phyloP scores from a whole-genome alignment of 768 basidiomycete species.

The Aureoboletus auriporus region DNA sequence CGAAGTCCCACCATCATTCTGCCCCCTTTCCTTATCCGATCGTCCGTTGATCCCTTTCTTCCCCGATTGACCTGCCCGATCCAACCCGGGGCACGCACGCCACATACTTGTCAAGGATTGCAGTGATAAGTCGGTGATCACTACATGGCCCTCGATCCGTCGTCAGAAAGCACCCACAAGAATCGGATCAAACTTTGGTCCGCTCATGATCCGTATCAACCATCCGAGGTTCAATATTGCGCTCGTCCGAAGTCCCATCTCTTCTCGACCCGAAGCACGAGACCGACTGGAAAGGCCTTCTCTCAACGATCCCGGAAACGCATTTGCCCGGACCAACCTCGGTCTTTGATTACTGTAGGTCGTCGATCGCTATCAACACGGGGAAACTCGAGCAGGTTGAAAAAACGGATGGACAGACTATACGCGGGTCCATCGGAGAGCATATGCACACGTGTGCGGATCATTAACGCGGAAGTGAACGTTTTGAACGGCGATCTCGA shows the following conservation, averaged over 20 bases:
- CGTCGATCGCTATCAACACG: conserved; percentile 2
- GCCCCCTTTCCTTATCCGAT: background rate
- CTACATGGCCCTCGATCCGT: too few species aligned
- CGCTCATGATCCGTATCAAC: background rate
- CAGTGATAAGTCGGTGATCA: too few species aligned
- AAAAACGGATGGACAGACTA: background rate
- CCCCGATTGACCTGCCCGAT: background rate
- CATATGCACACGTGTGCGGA: conserved; percentile 4
- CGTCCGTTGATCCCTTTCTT: conserved; percentile 6
- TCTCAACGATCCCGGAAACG: too few species aligned
- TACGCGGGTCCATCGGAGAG: too few species aligned
- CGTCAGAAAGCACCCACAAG: too few species aligned
- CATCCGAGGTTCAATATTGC: too few species aligned
- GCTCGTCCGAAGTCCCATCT: background rate
- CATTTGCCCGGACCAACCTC: too few species aligned
- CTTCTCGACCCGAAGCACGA: background rate
- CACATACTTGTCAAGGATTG: too few species aligned
- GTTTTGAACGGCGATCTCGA: background rate
- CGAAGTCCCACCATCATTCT: too few species aligned
- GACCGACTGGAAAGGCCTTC: background rate
- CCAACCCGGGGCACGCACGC: too few species aligned
- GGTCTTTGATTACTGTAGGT: conserved; percentile 24
- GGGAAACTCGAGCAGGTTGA: too few species aligned
- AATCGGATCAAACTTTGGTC: too few species aligned
- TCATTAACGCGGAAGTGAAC: conserved; percentile 19